Evolutionary conservation across 2,329 filamentous ascomycete species (phyloP).

Genomic region (Orbilia quercus): DNA sequence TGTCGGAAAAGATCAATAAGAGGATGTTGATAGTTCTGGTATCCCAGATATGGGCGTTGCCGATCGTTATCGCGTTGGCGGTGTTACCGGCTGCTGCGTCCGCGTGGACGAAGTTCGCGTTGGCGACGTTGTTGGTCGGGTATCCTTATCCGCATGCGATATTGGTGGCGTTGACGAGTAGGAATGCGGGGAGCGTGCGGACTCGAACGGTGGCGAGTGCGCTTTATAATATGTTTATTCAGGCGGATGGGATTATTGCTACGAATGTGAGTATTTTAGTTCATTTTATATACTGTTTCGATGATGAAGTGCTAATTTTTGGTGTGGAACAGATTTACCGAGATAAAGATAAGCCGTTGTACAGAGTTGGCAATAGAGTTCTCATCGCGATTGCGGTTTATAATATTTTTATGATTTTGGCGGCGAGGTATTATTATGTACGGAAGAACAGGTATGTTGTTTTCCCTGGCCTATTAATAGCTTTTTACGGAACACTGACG

Average conservation of each 20-base stretch:
- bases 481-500: slow-evolving; percentile 1
- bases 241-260: slow-evolving; percentile 65
- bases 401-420: slow-evolving; percentile 67
- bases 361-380: slow-evolving; percentile 68
- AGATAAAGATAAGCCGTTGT: slow-evolving; percentile 69
- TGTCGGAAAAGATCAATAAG: slow-evolving; percentile 67
- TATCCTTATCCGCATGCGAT: slow-evolving; percentile 72
- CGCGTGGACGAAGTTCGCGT: slow-evolving; percentile 68
- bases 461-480: too few species aligned
- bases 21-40: slow-evolving; percentile 67
- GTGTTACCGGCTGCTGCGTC: slow-evolving; percentile 62
- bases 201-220: slow-evolving; percentile 73
- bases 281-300: slow-evolving; percentile 6
- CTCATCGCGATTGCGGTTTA: slow-evolving; percentile 67
- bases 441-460: slow-evolving; percentile 66
- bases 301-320: too few species aligned
- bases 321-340: slow-evolving; percentile 67
- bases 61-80: slow-evolving; percentile 69
- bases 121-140: slow-evolving; percentile 67
- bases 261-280: slow-evolving; percentile 63
- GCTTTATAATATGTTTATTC: slow-evolving; percentile 71
- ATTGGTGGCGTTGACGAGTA: slow-evolving; percentile 71
- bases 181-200: slow-evolving; percentile 73
- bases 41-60: slow-evolving; percentile 71
- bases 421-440: slow-evolving; percentile 69